phyloP scores from a whole-genome alignment of 352 stramenopile genomes.

The Pythium rishiriense region DNA sequence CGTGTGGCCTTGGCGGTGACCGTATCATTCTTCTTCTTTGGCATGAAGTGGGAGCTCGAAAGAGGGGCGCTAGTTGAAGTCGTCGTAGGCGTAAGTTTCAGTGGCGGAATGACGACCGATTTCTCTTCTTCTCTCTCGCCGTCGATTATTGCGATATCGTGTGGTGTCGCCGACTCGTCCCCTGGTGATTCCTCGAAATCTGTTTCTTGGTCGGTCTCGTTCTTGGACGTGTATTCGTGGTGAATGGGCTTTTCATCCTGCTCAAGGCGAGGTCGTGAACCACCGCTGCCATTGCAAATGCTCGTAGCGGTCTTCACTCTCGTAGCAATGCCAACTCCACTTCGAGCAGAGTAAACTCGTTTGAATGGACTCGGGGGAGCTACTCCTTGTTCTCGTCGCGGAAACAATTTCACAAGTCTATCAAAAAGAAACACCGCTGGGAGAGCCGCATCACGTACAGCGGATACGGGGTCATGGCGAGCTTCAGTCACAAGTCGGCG shows the following conservation, averaged over 20 bases:
- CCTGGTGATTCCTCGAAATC: slow-evolving; percentile 28
- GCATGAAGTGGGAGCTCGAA: neutral
- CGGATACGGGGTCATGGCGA: slow-evolving; percentile 53
- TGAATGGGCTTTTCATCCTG: neutral
- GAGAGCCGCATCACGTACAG: slow-evolving; percentile 54
- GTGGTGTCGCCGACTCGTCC: slow-evolving; percentile 14
- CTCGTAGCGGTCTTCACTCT: neutral
- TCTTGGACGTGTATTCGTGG: neutral
- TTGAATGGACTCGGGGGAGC: slow-evolving; percentile 24
- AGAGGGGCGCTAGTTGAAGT: neutral
- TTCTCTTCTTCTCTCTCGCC: neutral
- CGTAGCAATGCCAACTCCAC: slow-evolving; percentile 11
- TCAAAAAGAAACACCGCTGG: slow-evolving; percentile 41
- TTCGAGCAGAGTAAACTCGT: slow-evolving; percentile 14
- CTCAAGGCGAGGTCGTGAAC: neutral
- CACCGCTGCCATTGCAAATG: neutral
- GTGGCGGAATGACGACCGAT: neutral
- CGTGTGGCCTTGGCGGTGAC: neutral
- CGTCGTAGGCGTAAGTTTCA: neutral
- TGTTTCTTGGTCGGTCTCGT: slow-evolving; percentile 26
- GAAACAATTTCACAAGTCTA: slow-evolving; percentile 40
- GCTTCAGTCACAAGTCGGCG: slow-evolving; percentile 41
- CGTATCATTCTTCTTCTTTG: neutral
- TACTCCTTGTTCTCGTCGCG: neutral
- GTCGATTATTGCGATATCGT: neutral